phyloP scores from a whole-genome alignment of 371 early-diverging fungal genomes.

The Mortierella sp. region DNA sequence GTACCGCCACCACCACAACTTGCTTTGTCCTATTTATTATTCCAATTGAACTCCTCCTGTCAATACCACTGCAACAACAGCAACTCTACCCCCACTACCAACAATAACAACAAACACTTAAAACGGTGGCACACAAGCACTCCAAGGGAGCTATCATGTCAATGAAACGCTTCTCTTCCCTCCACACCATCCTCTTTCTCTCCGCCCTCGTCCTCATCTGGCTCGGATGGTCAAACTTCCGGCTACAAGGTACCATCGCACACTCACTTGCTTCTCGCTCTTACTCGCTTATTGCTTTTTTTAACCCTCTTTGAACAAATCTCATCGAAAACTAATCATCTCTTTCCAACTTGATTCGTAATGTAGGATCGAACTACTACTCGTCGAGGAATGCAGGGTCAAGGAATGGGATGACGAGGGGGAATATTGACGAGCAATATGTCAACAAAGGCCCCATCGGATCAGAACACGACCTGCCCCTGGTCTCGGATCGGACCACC shows the following conservation, averaged over 20 bases:
- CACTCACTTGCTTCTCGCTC: neutral
- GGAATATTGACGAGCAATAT: constrained; percentile 26
- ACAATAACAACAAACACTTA: neutral
- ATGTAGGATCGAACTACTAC: neutral
- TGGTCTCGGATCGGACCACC: constrained; percentile 31
- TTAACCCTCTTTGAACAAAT: neutral
- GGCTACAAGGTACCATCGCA: constrained; percentile 37
- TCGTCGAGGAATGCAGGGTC: neutral
- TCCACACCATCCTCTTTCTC: constrained; percentile 41
- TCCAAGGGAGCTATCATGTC: constrained; percentile 2
- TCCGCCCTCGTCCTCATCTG: constrained; percentile 41
- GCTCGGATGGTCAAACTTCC: constrained; percentile 37
- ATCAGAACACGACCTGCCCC: constrained; percentile 34
- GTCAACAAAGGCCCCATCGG: constrained; percentile 15
- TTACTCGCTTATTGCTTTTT: neutral
- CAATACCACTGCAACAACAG: neutral
- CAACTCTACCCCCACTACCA: neutral
- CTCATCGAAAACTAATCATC: neutral
- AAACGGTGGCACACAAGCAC: neutral
- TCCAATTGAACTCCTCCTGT: neutral
- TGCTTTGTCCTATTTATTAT: neutral
- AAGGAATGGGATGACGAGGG: neutral
- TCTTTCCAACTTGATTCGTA: neutral
- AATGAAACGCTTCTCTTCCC: constrained; percentile 40
- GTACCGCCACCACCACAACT: neutral